Base-by-base conservation (phyloP, 2,329 filamentous ascomycete genomes). In the Fusarium nelsonii region DNA sequence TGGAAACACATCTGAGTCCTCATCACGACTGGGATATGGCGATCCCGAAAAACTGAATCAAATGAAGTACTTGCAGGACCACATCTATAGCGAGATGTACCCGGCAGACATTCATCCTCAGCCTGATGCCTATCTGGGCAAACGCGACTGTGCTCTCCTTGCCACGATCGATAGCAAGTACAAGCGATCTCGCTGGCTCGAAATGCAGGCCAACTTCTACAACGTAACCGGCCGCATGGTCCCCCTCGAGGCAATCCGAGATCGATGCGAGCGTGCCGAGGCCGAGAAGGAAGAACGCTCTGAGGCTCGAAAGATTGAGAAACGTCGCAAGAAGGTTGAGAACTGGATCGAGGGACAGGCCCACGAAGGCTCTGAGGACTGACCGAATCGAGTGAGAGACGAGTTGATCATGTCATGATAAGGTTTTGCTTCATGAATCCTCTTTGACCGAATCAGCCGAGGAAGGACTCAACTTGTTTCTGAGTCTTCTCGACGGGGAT, bases 161-260 rank as follows among this genome's bases (percentile, higher is more conserved):
- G 80, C 75, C 3, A 58, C 77, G 8, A 68, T 81, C 3, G 77
- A 80, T 30, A 77, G 75, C 61, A 75, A 76, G 52, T 74, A 77
- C 37, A 74, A 77, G 46, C 71, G 64, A 20, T 73, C 73, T 30
- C 75, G 75, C 26, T 83, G 80, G 79, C 73, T 82, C 1, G 78
- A 82, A 62, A 79, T 83, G 73, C 82, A 84, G 63, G 79, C 81
- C 32, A 79, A 78, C 49, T 83, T 84, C 55, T 80, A 75, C 71
- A 83, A 83, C 59, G 78, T 73, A 44, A 83, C 81, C 0, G 82
- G 82, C 6, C 74, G 79, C 8, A 77, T 82, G 76, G 72, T 83
- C 1, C 78, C 80, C 2, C 68, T 80, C 9, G 75, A 78, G 34
- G 68, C 78, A n/a, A 76, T 84, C 45, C 76, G 77, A 40, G 71